Base-by-base conservation (phyloP, 1,284 basidiomycete genomes). In the Blastosporella zonata region DNA sequence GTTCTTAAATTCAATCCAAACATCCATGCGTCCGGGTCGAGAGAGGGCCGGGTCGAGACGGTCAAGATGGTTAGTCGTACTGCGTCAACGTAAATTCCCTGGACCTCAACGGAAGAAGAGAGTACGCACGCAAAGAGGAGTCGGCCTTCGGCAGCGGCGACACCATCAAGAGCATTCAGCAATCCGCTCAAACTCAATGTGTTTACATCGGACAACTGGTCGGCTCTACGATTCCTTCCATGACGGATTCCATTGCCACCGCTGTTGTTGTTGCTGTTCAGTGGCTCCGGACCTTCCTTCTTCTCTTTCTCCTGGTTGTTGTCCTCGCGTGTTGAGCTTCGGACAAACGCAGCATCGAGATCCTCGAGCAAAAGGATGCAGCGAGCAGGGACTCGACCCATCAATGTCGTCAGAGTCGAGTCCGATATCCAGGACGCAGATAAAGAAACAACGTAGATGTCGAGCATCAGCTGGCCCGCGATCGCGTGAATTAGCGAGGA, bases 1-100 rank as follows among this genome's bases (percentile, higher is more conserved):
- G 52, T 90, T 85, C 70, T 81, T 86, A 74, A 93, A 93, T 65
- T 92, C 87, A 44, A 93, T 77, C 87, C 87, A 90, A 3, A 93
- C 87, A 58, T 93, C 90, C 83, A 92, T 90, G 22, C 90, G 87
- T 13, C 90, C 90, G n/a, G 87, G 85, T 49, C 87, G 81, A 6
- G 85, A 86, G 6, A 93, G 75, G 0, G 90, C 90, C 4, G 88
- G 86, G 59, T 93, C 90, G 2, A 93, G 78, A 22, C 80, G 77
- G 58, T 91, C 87, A n/a, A 90, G 70, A 60, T 92, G 87, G 63
- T 93, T 93, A 4, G 89, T 91, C 12, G 87, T 90, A 0, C 83
- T 85, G 52, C 12, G 21, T 13, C 8, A 20, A 20, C 3, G 27
- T 29, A 4, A 10, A 15, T 20, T 18, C 21, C 2, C 12, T 2